A percentile compares a stretch with the other conserved stretches of the same genome.
Evolutionary conservation across 495 filamentous ascomycete genomes (phyloP).

Genomic region (Tuber indicum): DNA sequence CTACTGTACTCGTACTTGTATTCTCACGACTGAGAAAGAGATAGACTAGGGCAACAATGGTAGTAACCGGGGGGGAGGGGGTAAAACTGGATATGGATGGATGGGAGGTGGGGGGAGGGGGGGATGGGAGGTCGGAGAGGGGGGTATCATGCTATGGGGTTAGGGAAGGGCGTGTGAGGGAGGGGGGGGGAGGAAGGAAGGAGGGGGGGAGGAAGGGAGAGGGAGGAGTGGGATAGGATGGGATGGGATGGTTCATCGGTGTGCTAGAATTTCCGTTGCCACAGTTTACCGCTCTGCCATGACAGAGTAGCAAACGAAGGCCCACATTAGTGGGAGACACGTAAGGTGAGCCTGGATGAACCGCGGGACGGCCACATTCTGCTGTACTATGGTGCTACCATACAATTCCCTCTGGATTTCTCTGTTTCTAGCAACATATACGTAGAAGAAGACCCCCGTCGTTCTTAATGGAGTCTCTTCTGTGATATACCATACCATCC

Average conservation of each 20-base stretch:
- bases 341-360: neutral
- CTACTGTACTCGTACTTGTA: neutral
- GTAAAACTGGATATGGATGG: neutral
- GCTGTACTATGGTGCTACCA: neutral
- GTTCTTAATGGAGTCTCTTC: neutral
- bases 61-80: neutral
- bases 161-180: neutral
- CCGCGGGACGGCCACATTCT: neutral
- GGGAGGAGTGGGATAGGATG: neutral
- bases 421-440: neutral
- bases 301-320: neutral
- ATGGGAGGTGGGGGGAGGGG: neutral
- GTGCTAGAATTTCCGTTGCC: neutral
- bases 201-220: neutral
- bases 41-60: neutral
- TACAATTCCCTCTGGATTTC: neutral
- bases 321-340: neutral
- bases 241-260: neutral
- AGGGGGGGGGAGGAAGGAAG: neutral
- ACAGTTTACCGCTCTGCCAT: neutral
- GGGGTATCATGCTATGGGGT: neutral
- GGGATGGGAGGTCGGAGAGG: neutral
- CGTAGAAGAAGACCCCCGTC: neutral
- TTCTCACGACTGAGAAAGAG: neutral
- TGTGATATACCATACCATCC: neutral